Evolutionary conservation across 2,329 filamentous ascomycete genomes (phyloP).

Genomic region (Triangularia setosa): DNA sequence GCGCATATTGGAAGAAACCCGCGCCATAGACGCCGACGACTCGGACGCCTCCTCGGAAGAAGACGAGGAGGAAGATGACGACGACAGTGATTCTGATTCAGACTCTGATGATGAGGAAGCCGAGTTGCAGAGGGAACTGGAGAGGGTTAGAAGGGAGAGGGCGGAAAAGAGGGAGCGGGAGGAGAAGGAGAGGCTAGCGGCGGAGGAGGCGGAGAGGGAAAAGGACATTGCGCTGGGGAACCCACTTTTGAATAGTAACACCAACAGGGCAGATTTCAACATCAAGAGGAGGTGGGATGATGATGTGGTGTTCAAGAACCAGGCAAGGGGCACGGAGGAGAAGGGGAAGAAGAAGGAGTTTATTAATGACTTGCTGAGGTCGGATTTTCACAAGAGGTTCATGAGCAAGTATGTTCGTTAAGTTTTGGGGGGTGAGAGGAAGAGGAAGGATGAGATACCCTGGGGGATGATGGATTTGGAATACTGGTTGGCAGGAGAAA

Average conservation of each 20-base stretch:
- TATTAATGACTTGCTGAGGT: conserved; percentile 90
- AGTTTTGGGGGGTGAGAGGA: not conserved
- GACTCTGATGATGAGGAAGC: conserved; percentile 80
- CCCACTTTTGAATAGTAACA: conserved; percentile 70
- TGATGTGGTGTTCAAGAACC: conserved; percentile 98
- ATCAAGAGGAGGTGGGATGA: conserved; percentile 96
- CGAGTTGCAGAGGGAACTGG: conserved; percentile 85
- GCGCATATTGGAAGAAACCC: conserved; percentile 80
- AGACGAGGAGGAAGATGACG: conserved; percentile 68
- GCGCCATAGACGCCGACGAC: conserved; percentile 79
- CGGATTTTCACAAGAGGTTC: conserved; percentile 96
- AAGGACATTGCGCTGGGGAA: conserved; percentile 89
- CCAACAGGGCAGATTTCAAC: conserved; percentile 66
- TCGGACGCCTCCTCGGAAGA: conserved; percentile 40
- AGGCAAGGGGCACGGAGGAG: conserved; percentile 90
- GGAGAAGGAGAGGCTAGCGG: conserved; percentile 75
- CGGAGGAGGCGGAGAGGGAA: conserved; percentile 79
- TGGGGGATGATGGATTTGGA: not conserved
- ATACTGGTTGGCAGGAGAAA: too few species aligned
- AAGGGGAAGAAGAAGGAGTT: conserved; percentile 87
- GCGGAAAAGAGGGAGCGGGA: conserved; percentile 75
- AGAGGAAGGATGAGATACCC: conserved; percentile 3
- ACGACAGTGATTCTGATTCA: conserved; percentile 54
- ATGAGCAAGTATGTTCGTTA: conserved; percentile 70
- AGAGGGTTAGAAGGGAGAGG: conserved; percentile 86